Evolutionary conservation across 768 basidiomycete species (phyloP), one percentile per base, ranked within the genome.

Genomic region (Russula foetens): DNA sequence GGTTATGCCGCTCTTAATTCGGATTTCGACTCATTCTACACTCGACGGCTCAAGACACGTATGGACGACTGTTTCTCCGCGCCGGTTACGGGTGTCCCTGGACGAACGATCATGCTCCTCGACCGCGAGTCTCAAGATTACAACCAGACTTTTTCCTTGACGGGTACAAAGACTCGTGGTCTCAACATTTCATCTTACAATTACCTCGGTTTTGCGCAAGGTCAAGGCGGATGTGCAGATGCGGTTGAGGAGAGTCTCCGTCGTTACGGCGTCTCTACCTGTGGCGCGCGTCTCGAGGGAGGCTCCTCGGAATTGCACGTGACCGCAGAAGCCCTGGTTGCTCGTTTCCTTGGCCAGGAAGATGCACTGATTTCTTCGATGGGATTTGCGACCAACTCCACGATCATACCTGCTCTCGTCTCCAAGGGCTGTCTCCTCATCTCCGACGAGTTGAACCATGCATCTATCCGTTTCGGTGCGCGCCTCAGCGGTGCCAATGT

Each of bases 21-120:
- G 9, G 97, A 98, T 72, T 98, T 98, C 67, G 96, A 98, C 73
- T 98, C 97, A 7, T 99, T 98, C 77, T 98, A 98, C 79, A 96
- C 95, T 61, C 92, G 96, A 53, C 88, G 95, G 4, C 83, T 98
- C 65, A 98, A 98, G 72, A 79, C 81, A 12, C 92, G 96, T 56
- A 86, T 98, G 75, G 94, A 97, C 68, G 94, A 98, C 70, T 96
- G 93, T 70, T 98, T 98, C 75, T 84, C 86, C 1, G 84, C 91
- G 59, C 96, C 96, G 17, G 83, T 91, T 55, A 97, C 96, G 0
- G 92, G 93, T 35, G 96, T 98, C 31, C 92, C 97, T 4, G 96
- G 95, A 5, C 92, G 97, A 50, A 95, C 95, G 26, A 90, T 97
- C 69, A 72, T 85, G 46, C 79, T 90, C 58, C 81, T 92, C 52